phyloP scores from a whole-genome alignment of 768 basidiomycete genomes.

The Pleurotus eryngii region DNA sequence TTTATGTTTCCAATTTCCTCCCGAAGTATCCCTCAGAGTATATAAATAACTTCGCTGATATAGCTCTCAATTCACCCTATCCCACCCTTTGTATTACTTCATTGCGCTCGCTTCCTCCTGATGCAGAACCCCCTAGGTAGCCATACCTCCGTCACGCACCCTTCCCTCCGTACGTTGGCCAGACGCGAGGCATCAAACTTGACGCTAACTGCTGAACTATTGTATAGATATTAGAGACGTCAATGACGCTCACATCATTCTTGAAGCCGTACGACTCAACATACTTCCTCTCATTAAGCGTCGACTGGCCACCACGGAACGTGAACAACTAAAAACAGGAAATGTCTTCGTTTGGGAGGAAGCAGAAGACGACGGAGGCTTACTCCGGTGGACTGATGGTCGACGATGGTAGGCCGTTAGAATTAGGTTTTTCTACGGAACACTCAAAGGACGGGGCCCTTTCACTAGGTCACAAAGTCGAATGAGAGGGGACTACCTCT shows the following conservation, averaged over 20 bases:
- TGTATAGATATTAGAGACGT: constrained; percentile 55
- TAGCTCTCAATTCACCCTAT: neutral
- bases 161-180: constrained; percentile 18
- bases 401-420: constrained; percentile 43
- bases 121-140: constrained; percentile 1
- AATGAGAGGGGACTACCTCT: constrained; percentile 62
- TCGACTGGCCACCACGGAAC: constrained; percentile 46
- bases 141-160: constrained; percentile 16
- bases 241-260: constrained; percentile 51
- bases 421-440: too few species aligned
- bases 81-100: neutral
- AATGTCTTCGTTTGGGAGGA: constrained; percentile 71
- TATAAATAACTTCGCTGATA: constrained; percentile 1
- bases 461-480: constrained; percentile 56
- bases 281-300: constrained; percentile 54
- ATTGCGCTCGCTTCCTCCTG: neutral
- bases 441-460: neutral
- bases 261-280: constrained; percentile 57
- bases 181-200: neutral
- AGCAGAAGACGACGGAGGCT: constrained; percentile 45
- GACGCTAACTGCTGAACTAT: neutral
- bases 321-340: constrained; percentile 49
- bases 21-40: neutral
- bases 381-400: constrained; percentile 65
- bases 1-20: neutral